Base-by-base conservation (phyloP, 768 basidiomycete genomes). In the Cystofilobasidium ferigula region DNA sequence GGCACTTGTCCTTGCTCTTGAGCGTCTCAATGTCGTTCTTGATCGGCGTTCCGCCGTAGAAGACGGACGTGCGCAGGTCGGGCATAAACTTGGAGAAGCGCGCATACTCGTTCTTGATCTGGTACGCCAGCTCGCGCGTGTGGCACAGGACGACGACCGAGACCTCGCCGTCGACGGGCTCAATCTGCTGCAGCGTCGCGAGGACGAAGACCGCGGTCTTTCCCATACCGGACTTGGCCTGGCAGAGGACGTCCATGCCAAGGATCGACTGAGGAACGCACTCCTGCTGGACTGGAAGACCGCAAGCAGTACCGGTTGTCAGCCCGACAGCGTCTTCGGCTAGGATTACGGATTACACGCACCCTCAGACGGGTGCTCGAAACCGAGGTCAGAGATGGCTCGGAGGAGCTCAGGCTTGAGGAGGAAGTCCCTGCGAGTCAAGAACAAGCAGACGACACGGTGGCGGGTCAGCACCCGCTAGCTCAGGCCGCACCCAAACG, bases 21-120 rank as follows among this genome's bases (percentile, higher is more conserved):
- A 98, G 85, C 61, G 86, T 80, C 77, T 97, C 95, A 47, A 87
- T 84, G 76, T 99, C 95, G 79, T 92, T 93, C 71, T 85, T 82
- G 67, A 95, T 89, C 57, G 90, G 87, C 36, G 89, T 95, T 69
- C 95, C 95, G 69, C 95, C 95, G 76, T 91, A 99, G 80, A 98
- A 97, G 66, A 95, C 97, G 78, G 85, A 85, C 74, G 97, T 92
- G 70, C 93, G 88, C 72, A 98, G 91, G 72, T 93, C 89, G 40
- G 95, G 93, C 94, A 98, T 98, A 81, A 97, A 99, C 82, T 98
- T 98, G 72, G 89, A 89, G 78, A 99, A 99, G 61, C 95, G 91
- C 63, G 87, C 85, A 81, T 98, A 99, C 80, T 99, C 95, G 80
- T 99, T 99, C 82, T 94, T 92, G 79, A 99, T 99, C 80, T 99